Evolutionary conservation across 2,329 filamentous ascomycete genomes (phyloP).

Genomic region (Talaromyces islandicus): DNA sequence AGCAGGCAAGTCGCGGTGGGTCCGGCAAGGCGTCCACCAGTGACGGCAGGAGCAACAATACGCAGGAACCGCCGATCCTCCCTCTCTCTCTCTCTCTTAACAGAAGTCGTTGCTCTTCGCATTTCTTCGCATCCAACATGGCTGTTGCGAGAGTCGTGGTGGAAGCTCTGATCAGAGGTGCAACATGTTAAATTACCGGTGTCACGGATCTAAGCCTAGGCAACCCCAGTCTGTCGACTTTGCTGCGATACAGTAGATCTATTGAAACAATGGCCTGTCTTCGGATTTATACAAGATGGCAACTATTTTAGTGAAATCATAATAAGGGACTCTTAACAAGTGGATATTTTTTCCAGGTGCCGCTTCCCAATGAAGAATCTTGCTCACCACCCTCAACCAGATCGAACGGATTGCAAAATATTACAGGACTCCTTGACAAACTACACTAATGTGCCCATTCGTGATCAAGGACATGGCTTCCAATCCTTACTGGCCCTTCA

Average conservation of each 20-base stretch:
- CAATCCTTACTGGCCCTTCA: not conserved
- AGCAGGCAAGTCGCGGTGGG: not conserved
- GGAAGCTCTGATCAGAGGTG: not conserved
- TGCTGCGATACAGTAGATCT: not conserved
- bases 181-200: not conserved
- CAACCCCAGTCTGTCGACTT: not conserved
- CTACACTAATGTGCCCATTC: slow-evolving; percentile 1
- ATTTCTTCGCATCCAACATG: not conserved
- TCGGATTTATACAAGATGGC: not conserved
- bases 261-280: not conserved
- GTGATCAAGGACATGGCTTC: not conserved
- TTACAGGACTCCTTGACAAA: not conserved
- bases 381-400: not conserved
- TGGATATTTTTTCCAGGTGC: not conserved
- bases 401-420: not conserved
- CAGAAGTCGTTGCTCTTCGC: not conserved
- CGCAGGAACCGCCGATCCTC: not conserved
- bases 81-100: not conserved
- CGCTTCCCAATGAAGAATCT: not conserved
- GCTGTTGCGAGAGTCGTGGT: not conserved
- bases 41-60: not conserved
- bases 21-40: not conserved
- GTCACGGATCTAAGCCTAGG: no score
- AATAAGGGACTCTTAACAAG: not conserved
- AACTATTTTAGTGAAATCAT: not conserved